Percentiles rank a stretch among this genome's conserved stretches.
phyloP scores from a whole-genome alignment of 768 basidiomycete species.

The Russula virescens region DNA sequence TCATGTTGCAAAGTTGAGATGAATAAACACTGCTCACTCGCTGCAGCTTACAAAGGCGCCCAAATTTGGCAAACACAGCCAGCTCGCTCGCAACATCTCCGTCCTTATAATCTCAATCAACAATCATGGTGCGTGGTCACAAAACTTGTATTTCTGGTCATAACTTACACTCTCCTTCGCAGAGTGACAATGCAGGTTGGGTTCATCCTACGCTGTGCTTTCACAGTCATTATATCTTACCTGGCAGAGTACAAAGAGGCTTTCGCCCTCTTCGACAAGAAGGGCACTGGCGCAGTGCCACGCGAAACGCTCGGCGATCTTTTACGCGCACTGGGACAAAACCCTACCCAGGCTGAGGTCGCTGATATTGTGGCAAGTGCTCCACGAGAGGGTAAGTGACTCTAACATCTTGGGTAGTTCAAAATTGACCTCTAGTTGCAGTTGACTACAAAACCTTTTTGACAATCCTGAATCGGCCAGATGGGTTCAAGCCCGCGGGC shows the following conservation, averaged over 20 bases:
- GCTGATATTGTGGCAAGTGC: conserved; percentile 67
- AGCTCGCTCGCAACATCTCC: background rate
- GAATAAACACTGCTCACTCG: too few relatives aligned
- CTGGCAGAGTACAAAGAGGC: conserved; percentile 87
- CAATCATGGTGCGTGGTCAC: conserved; percentile 15
- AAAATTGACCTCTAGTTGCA: conserved; percentile 29
- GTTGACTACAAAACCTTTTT: conserved; percentile 94
- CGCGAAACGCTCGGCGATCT: conserved; percentile 88
- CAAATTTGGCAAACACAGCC: background rate
- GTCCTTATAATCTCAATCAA: background rate
- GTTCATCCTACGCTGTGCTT: background rate
- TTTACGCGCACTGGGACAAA: conserved; percentile 90
- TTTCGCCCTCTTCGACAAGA: conserved; percentile 97
- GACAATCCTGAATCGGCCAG: conserved; percentile 86
- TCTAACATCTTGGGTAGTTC: background rate
- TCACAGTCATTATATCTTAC: background rate
- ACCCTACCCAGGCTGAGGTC: conserved; percentile 99
- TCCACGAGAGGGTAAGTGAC: conserved; percentile 65
- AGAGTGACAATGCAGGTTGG: conserved; percentile 52
- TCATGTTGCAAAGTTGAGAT: background rate
- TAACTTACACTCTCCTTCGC: background rate
- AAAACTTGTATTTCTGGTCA: background rate
- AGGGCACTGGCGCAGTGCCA: conserved; percentile 86
- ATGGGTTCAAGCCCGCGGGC: conserved; percentile 96
- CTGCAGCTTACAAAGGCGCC: background rate